These are phyloP conservation scores for Clarireedia hainanense DNA, from an alignment of 2,329 filamentous ascomycete genomes.

Conservation along the genomic window DNA sequence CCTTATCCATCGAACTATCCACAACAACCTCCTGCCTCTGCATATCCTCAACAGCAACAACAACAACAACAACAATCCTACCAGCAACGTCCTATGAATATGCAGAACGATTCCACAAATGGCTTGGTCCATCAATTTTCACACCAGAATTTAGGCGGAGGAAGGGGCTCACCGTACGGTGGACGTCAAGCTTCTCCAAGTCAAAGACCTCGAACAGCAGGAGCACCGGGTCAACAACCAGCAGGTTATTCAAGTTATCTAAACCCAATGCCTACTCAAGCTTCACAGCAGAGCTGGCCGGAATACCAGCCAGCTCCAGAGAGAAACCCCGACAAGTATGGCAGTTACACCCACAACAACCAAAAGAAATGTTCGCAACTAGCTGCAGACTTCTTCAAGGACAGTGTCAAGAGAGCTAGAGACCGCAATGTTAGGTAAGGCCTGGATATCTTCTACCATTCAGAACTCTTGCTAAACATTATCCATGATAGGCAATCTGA, in stretches of 20 bases:
- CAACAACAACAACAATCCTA: constrained; percentile 41
- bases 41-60: constrained; percentile 45
- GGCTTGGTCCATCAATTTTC: constrained; percentile 94
- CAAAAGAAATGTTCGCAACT: constrained; percentile 62
- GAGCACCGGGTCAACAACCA: constrained; percentile 51
- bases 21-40: constrained; percentile 43
- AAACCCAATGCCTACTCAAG: constrained; percentile 56
- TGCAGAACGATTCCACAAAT: constrained; percentile 76
- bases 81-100: constrained; percentile 41
- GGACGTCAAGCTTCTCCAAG: constrained; percentile 58
- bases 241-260: constrained; percentile 56
- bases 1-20: constrained; percentile 36
- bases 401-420: constrained; percentile 91
- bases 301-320: constrained; percentile 76
- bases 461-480: neutral
- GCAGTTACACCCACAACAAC: constrained; percentile 56
- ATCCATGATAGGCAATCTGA: constrained; percentile 66
- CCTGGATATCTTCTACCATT: neutral
- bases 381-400: constrained; percentile 93
- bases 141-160: constrained; percentile 82
- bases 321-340: constrained; percentile 76
- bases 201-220: constrained; percentile 78
- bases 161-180: constrained; percentile 62
- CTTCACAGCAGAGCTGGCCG: constrained; percentile 47
- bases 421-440: constrained; percentile 87